Conservation (phyloP, 2,329 filamentous ascomycete genomes). For the Diaporthe longicolla region DNA sequence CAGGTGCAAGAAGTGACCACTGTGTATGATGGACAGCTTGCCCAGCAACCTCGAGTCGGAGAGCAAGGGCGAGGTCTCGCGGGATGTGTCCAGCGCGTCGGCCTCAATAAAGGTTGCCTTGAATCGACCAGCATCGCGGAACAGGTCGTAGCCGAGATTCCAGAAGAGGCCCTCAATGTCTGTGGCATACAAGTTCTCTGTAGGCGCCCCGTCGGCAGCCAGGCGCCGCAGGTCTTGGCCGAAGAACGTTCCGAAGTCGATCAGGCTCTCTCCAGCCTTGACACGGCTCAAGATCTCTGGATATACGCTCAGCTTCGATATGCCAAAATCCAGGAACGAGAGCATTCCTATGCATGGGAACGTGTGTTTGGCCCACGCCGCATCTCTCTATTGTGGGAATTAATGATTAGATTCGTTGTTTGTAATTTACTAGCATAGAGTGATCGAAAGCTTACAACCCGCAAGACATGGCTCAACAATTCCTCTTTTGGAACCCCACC, state of each 20-base stretch:
- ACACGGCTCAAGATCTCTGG: background rate
- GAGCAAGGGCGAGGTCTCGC: background rate
- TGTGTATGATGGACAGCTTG: background rate
- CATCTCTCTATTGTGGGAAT: background rate
- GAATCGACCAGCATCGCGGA: background rate
- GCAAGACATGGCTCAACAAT: background rate
- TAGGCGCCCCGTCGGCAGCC: background rate
- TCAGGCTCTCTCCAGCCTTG: background rate
- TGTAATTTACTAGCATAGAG: fast-evolving
- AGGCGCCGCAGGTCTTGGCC: background rate
- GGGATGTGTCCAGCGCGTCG: background rate
- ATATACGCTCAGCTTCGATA: background rate
- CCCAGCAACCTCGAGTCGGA: background rate
- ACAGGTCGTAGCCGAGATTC: background rate
- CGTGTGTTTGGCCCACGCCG: background rate
- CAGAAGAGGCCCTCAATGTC: background rate
- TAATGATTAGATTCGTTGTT: background rate
- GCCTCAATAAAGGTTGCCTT: background rate
- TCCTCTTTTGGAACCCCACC: background rate
- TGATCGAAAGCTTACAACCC: background rate
- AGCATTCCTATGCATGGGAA: slow-evolving; percentile 3
- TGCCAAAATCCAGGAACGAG: background rate
- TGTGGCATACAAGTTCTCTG: background rate
- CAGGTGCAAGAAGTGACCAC: background rate
- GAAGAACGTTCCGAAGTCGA: background rate